Conservation (phyloP, 148 eudicot genomes). For the Pouteria glomerata region DNA sequence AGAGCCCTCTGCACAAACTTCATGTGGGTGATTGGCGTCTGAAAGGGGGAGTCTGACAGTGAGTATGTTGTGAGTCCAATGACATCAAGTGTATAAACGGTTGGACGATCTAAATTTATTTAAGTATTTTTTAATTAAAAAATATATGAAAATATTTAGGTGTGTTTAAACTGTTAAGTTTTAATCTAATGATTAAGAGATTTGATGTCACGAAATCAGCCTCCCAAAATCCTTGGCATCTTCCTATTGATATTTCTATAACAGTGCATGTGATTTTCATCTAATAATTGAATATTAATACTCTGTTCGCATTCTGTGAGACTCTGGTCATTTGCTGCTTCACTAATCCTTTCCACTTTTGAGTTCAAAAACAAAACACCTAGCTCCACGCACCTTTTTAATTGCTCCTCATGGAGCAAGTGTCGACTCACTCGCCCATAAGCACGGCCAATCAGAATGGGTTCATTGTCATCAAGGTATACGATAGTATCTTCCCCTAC, state of each 20-base stretch:
- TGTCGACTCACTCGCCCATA: constrained; percentile 94
- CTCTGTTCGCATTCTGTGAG: constrained; percentile 67
- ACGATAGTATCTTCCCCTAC: constrained; percentile 93
- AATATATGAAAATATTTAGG: too few relatives aligned
- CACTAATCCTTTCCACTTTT: constrained; percentile 84
- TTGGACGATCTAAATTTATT: too few relatives aligned
- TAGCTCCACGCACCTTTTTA: constrained; percentile 95
- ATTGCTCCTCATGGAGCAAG: constrained; percentile 83
- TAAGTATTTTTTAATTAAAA: too few relatives aligned
- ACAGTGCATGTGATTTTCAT: neutral
- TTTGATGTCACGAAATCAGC: too few relatives aligned
- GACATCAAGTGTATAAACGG: too few relatives aligned
- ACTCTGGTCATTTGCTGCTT: constrained; percentile 67
- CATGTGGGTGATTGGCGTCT: neutral
- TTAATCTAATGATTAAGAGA: too few relatives aligned
- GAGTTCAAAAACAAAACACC: constrained; percentile 93
- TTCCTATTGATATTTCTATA: neutral
- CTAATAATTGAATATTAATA: constrained; percentile 29
- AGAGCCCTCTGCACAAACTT: neutral
- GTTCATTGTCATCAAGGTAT: constrained; percentile 75
- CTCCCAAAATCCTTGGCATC: too few relatives aligned
- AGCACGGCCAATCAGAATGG: constrained; percentile 81
- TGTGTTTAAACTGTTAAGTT: too few relatives aligned
- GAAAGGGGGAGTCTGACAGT: too few relatives aligned
- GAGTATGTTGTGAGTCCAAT: too few relatives aligned